Conservation (phyloP, 2,329 filamentous ascomycete genomes). For the Phyllosticta citriasiana region DNA sequence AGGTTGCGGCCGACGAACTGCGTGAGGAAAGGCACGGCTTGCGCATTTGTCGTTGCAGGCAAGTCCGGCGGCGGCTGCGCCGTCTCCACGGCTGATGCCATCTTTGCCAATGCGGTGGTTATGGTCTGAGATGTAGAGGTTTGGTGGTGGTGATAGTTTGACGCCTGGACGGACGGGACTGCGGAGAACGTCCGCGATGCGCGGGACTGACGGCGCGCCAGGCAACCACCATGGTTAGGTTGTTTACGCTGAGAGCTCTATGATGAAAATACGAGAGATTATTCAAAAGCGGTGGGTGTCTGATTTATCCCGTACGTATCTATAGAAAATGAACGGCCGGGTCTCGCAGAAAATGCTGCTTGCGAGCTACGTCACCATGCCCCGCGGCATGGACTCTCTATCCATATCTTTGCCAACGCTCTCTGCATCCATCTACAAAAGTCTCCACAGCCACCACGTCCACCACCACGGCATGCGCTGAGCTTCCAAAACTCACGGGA, state of each 20-base stretch:
- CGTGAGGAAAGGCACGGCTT: conserved; percentile 47
- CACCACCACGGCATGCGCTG: neutral
- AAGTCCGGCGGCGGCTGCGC: neutral
- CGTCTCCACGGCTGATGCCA: neutral
- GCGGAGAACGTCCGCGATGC: neutral
- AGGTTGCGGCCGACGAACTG: conserved; percentile 70
- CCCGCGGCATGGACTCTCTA: neutral
- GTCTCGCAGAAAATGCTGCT: neutral
- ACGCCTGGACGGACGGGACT: neutral
- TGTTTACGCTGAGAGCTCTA: neutral
- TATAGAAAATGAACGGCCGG: too few species aligned
- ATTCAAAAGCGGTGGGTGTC: too few species aligned
- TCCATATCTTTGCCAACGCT: neutral
- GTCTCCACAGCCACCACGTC: neutral
- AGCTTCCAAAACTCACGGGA: neutral
- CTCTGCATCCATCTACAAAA: neutral
- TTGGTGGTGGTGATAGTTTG: neutral
- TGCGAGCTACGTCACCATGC: neutral
- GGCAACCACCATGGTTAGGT: neutral
- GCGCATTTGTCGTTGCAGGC: conserved; percentile 18
- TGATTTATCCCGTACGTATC: too few species aligned
- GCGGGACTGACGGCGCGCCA: neutral
- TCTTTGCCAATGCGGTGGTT: neutral
- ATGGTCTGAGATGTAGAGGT: neutral
- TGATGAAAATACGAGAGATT: too few species aligned